phyloP scores from a whole-genome alignment of 2,329 filamentous ascomycete genomes.

The Fusarium sp. region DNA sequence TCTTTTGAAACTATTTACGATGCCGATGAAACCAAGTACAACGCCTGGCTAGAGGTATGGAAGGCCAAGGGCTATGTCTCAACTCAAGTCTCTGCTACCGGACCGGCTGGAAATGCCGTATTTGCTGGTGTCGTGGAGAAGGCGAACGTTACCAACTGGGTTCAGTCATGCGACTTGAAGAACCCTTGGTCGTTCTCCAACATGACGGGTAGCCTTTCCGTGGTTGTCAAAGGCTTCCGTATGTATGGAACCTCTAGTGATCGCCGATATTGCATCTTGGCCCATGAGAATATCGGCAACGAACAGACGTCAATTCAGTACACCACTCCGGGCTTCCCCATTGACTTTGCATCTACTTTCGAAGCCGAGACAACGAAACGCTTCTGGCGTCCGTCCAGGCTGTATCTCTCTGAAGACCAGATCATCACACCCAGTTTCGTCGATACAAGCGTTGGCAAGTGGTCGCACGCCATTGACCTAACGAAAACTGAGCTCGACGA shows the following conservation, averaged over 20 bases:
- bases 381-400: conserved; percentile 30
- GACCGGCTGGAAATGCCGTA: conserved; percentile 11
- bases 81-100: conserved; percentile 29
- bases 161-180: conserved; percentile 22
- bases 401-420: conserved; percentile 37
- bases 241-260: conserved; percentile 34
- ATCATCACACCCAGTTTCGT: conserved; percentile 34
- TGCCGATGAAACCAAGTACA: conserved; percentile 13
- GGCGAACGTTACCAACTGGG: conserved; percentile 14
- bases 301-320: conserved; percentile 29
- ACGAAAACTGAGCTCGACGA: conserved; percentile 4
- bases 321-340: neutral
- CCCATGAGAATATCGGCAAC: conserved; percentile 34
- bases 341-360: conserved; percentile 1
- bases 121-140: conserved; percentile 37
- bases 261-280: conserved; percentile 35
- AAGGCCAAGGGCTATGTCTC: conserved; percentile 9
- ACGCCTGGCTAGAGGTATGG: conserved; percentile 24
- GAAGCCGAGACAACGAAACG: conserved; percentile 26
- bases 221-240: conserved; percentile 27
- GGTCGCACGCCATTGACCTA: conserved; percentile 17
- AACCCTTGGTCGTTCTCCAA: conserved; percentile 1
- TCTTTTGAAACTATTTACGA: conserved; percentile 16
- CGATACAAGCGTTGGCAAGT: conserved; percentile 30
- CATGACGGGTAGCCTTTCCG: neutral